Evolutionary conservation across 2,329 filamentous ascomycete species (phyloP).

Genomic region (Eutypella sp.): DNA sequence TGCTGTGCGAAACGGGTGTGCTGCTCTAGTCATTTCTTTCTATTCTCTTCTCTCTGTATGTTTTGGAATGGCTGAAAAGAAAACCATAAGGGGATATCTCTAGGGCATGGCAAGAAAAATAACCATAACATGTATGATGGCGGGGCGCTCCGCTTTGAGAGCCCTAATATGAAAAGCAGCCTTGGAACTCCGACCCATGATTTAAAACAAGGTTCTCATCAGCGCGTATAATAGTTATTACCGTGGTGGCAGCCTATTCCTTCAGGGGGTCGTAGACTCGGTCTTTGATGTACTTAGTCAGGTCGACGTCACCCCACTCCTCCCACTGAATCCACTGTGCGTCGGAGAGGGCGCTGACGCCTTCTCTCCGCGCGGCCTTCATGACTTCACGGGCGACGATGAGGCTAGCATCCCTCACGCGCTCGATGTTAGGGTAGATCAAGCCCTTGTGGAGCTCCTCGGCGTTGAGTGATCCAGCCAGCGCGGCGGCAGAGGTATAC

Average conservation of each 20-base stretch:
- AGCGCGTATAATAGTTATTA: conserved; percentile 9
- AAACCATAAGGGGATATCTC: too few species aligned
- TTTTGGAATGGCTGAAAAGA: too few species aligned
- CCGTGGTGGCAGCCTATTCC: conserved; percentile 13
- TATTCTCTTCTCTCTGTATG: too few species aligned
- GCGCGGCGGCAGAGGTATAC: conserved; percentile 81
- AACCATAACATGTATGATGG: too few species aligned
- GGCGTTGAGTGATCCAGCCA: conserved; percentile 71
- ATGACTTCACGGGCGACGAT: conserved; percentile 88
- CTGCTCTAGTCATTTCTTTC: too few species aligned
- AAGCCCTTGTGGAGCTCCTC: conserved; percentile 79
- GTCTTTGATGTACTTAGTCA: conserved; percentile 56
- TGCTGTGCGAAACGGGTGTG: too few species aligned
- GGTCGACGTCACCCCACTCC: conserved; percentile 61
- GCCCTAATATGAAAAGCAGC: not conserved
- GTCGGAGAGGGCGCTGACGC: conserved; percentile 65
- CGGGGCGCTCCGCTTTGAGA: too few species aligned
- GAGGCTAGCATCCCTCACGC: conserved; percentile 86
- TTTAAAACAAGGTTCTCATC: conserved; percentile 11
- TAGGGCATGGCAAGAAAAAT: too few species aligned
- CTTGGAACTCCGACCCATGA: conserved; percentile 15
- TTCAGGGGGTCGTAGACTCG: conserved; percentile 53
- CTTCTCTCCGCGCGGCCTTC: conserved; percentile 79
- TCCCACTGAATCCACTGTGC: conserved; percentile 68
- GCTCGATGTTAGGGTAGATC: conserved; percentile 86